Conservation (phyloP, 2,329 filamentous ascomycete species). For the Leptographium flavum region DNA sequence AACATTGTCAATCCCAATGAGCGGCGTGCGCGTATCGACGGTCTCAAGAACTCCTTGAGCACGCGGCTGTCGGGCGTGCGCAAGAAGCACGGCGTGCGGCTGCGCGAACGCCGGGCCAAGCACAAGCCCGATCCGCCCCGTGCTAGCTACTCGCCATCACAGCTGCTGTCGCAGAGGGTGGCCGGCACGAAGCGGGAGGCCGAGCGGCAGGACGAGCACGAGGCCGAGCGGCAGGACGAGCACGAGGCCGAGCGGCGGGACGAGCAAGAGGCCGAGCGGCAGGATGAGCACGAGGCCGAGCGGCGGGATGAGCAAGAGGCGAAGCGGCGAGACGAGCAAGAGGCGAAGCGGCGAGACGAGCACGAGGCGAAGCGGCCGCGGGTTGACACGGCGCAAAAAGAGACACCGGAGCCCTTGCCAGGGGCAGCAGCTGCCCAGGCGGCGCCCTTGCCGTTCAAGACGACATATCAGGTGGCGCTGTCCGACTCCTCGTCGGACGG, state of each 20-base stretch:
- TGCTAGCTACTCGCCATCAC: too few relatives aligned
- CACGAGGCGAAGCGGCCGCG: slow-evolving; percentile 16
- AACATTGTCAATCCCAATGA: slow-evolving; percentile 19
- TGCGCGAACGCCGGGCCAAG: slow-evolving; percentile 32
- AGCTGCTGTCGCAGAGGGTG: too few relatives aligned
- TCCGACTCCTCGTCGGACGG: slow-evolving; percentile 17
- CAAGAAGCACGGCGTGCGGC: slow-evolving; percentile 41
- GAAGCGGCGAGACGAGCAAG: too few relatives aligned
- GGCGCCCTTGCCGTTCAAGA: slow-evolving; percentile 5
- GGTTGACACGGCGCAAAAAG: too few relatives aligned
- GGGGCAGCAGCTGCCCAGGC: background rate
- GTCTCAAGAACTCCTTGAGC: slow-evolving; percentile 36
- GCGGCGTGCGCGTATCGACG: slow-evolving; percentile 21
- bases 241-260: too few relatives aligned
- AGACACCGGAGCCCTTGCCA: too few relatives aligned
- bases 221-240: slow-evolving; percentile 2
- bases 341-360: background rate
- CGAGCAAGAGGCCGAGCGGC: too few relatives aligned
- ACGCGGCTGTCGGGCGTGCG: slow-evolving; percentile 42
- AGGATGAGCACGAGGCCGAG: too few relatives aligned
- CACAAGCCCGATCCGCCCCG: slow-evolving; percentile 31
- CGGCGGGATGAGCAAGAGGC: slow-evolving; percentile 10
- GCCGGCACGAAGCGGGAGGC: slow-evolving; percentile 25
- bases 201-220: slow-evolving; percentile 15
- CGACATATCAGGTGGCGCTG: slow-evolving; percentile 9